Evolutionary conservation across 2,329 filamentous ascomycete species (phyloP), one percentile per base, ranked within the genome.

Genomic region (Bipolaris cookei): DNA sequence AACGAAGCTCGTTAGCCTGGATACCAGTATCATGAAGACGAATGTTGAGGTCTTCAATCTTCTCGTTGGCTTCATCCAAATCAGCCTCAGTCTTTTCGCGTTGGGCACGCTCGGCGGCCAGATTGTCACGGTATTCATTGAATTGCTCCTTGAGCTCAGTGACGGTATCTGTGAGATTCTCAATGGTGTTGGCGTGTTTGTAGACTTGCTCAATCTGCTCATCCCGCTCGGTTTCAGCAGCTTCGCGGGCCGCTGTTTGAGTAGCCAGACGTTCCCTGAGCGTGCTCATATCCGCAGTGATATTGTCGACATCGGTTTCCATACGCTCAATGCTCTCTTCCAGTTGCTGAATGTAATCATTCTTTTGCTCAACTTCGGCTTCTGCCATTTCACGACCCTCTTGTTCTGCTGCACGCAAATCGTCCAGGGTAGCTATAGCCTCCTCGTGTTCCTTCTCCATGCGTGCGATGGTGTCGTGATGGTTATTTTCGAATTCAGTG

Each of bases 1-100:
- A 75, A 3, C 80, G 79, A 23, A 82, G 74, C 61, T 80, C 75
- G 30, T 82, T 81, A n/a, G 79, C 79, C 57, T 80, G 74, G 14
- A 77, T 68, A 38, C 80, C 80, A n/a, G 71, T 65, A 18, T 76
- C 70, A 20, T 76, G 73, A 4, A 82, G 65, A 51, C 76, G 76
- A 21, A 70, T 50, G 18, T 79, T 74, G 20, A 81, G 71, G 6
- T 75, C 73, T 4, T 75, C 76, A 41, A 82, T 76, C 51, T 77
- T 67, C 6, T 68, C 70, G 51, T 79, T 77, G 21, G 75, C 74
- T 10, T 77, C 73, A 32, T 82, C 79, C 1, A 82, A 71, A 21
- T 76, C 76, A 8, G 65, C 65, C 62, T 82, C 78, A 3, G 78
- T 79, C 18, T 73, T 69, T 56, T 81, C 77, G 28, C 78, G 79